These are phyloP conservation scores for Cardamine occulta DNA, from an alignment of 345 rosid species.

Conservation along the genomic window DNA sequence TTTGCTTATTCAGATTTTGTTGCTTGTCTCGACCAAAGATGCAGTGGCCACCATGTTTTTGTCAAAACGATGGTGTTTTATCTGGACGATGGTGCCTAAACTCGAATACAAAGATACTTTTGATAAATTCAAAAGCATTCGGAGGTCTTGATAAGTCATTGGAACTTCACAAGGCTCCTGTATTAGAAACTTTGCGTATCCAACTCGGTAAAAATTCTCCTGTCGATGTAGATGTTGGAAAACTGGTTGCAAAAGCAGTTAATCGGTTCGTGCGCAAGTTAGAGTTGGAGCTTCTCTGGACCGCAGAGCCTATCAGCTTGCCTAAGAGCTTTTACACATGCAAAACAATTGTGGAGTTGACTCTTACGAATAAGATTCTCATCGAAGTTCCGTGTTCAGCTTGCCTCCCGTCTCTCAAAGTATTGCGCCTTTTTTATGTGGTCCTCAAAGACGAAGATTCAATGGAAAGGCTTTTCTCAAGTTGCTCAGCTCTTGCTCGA, in stretches of 20 bases:
- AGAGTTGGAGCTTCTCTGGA: neutral
- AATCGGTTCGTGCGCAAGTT: neutral
- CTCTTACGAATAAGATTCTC: neutral
- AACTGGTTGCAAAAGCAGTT: neutral
- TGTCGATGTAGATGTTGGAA: neutral
- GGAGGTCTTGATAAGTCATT: neutral
- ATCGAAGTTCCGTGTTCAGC: neutral
- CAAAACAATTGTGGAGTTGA: constrained; percentile 7
- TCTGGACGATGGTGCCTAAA: neutral
- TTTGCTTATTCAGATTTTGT: no score
- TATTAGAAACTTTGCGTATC: neutral
- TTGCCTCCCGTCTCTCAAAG: constrained; percentile 9
- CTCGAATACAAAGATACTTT: neutral
- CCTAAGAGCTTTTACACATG: constrained; percentile 8
- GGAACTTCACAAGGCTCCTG: neutral
- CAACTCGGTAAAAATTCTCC: neutral
- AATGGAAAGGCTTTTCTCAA: neutral
- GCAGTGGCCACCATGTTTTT: no score
- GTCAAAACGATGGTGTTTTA: neutral
- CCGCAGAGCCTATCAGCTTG: neutral
- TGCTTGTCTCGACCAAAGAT: no score
- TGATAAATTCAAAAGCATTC: neutral
- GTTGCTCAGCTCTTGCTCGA: neutral
- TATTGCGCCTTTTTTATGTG: neutral
- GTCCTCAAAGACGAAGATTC: neutral